A percentile compares a stretch with the other conserved stretches of the same genome.
phyloP scores from a whole-genome alignment of 1,284 basidiomycete genomes.

The Boletus semigastroideus region DNA sequence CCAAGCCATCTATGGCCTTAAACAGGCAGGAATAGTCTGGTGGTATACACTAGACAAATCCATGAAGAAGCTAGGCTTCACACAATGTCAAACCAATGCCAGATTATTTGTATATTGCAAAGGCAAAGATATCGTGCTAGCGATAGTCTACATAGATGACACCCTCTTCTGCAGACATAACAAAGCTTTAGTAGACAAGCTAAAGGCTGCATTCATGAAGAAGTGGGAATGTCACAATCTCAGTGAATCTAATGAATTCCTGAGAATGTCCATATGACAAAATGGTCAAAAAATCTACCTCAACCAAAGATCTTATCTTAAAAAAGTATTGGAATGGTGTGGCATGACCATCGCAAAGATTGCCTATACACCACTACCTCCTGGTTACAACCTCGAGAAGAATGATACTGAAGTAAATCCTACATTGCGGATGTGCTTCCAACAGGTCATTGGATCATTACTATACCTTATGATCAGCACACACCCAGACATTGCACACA shows the following conservation, averaged over 20 bases:
- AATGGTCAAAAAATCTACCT: too few species aligned
- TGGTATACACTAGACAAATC: not conserved
- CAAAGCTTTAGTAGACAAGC: too few species aligned
- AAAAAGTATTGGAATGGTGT: not conserved
- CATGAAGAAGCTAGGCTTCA: not conserved
- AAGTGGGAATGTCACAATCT: too few species aligned
- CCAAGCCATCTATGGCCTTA: not conserved
- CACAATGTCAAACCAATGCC: not conserved
- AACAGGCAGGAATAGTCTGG: not conserved
- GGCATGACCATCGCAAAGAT: not conserved
- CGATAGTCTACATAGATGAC: too few species aligned
- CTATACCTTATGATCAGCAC: not conserved
- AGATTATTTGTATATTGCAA: not conserved
- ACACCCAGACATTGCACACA: not conserved
- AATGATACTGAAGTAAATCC: not conserved
- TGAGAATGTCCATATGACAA: too few species aligned
- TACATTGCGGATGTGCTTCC: not conserved
- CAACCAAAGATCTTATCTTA: not conserved
- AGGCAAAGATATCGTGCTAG: too few species aligned
- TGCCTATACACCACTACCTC: not conserved
- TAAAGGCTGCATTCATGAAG: too few species aligned
- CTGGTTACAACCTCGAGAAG: not conserved
- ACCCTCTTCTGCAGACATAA: too few species aligned
- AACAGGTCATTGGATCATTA: not conserved
- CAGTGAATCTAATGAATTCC: too few species aligned